Base-by-base conservation (phyloP, 2,329 filamentous ascomycete genomes). In the Pyrenophora teres region DNA sequence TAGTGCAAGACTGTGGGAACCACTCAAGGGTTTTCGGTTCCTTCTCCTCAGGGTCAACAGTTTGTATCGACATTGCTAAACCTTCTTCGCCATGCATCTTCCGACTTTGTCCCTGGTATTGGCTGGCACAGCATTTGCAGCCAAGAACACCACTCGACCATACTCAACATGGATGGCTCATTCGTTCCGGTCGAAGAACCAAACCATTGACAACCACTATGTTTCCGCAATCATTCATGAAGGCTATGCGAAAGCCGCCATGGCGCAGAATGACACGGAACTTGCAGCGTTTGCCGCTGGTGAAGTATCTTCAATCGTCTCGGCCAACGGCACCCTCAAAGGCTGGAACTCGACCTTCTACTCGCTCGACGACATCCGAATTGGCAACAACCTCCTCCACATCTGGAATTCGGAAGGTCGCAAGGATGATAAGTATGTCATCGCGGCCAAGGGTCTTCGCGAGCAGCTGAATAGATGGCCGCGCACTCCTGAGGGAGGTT, bases 331-430 rank as follows among this genome's bases (percentile, higher is more conserved):
- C 10, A 78, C 76, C 70, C 54, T 83, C 49, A 67, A 69, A 12
- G 71, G 73, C 15, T 84, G 80, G 73, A 73, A 80, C 46, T 67
- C 76, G 12, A 68, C 68, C 2, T 77, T 75, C 60, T 80, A 83
- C 70, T 81, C 79, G 2, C 62, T 74, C 3, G 72, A 74, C 53
- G 78, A 83, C 51, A 77, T 83, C 53, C 78, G 81, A 5, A 74
- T 83, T 27, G 82, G 81, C 6, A 77, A 80, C 57, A 81, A 80
- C 60, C 69, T 81, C 32, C 71, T 84, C 1, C 77, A 81, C 71
- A 79, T 80, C 58, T 74, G 77, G 57, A 64, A 74, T 50, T 79
- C 78, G 0, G 73, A 74, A 9, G 65, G 65, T 21, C 60, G 65
- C 33, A 69, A 65, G 15, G 73, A 79, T 33, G 62, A 71, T 9